Evolutionary conservation across 1,139 yeast species (phyloP), one percentile per base, ranked within the genome.

Genomic region (Candida tetrigidarum): DNA sequence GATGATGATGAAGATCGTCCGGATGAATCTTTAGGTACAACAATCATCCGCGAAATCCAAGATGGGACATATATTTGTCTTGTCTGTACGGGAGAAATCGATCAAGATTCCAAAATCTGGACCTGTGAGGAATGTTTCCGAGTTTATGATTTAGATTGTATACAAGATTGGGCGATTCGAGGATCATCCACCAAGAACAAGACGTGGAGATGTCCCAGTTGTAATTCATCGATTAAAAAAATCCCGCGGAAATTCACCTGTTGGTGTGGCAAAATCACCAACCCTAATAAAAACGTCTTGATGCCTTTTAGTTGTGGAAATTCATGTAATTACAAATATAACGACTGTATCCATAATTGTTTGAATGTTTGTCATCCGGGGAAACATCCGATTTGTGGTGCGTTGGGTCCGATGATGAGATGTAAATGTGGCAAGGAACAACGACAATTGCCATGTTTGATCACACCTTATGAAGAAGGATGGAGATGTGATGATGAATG

Each of bases 231-330:
- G 27, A 77, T 77, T 42, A 63, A 62, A 12, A 71, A 69, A 47
- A 69, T 83, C 4, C 95, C 95, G 0, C 64, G 69, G 28, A 71
- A 73, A 40, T 86, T 86, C 61, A 80, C 86, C 1, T 91, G 98
- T 60, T 91, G 98, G 98, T 91, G 97, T 71, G 92, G 93, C 2
- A 85, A 87, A 56, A 79, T 78, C 2, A 68, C 79, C 15, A 80
- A 87, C 52, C 97, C 97, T 0, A 70, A 65, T 14, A 67, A 74
- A 4, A 83, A 85, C 54, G 69, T 76, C 11, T 65, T 84, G 45
- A 68, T 80, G 48, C 97, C 97, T 0, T 95, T 91, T 55, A 84
- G 95, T 46, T 92, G 98, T 72, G 97, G 97, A 5, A 91, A 86
- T 62, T 75, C 90, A 0, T 91, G 97, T 67, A 77, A 78, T 43